Conservation (phyloP, 495 filamentous ascomycete genomes). For the Oidiodendron maius region DNA sequence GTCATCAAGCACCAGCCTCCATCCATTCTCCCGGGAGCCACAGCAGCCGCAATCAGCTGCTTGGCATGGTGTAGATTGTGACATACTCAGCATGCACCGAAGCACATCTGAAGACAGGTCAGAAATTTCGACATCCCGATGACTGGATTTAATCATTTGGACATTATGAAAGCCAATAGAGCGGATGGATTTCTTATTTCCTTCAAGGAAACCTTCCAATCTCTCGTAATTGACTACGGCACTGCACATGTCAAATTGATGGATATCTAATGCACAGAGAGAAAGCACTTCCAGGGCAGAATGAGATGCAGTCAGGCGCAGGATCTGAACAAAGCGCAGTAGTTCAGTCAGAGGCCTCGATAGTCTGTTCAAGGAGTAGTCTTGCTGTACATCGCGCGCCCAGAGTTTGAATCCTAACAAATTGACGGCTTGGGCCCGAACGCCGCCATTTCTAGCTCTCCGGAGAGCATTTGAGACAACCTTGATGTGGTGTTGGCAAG, state of each 20-base stretch:
- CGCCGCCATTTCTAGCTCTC: not conserved
- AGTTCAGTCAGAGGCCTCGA: slow-evolving; percentile 2
- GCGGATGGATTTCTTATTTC: slow-evolving; percentile 12
- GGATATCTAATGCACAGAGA: not conserved
- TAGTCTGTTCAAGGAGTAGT: not conserved
- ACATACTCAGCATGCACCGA: slow-evolving; percentile 9
- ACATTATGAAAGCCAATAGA: slow-evolving; percentile 12
- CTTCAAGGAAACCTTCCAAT: slow-evolving; percentile 8
- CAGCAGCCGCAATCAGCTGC: slow-evolving; percentile 11
- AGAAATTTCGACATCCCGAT: not conserved
- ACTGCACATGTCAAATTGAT: slow-evolving; percentile 7
- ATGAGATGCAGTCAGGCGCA: slow-evolving; percentile 1
- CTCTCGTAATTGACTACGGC: slow-evolving; percentile 3
- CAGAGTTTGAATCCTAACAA: slow-evolving; percentile 2
- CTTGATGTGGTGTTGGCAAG: slow-evolving; percentile 1
- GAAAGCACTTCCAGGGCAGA: slow-evolving; percentile 3
- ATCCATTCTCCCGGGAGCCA: slow-evolving; percentile 6
- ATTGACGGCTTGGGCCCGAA: slow-evolving; percentile 2
- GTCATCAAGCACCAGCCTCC: slow-evolving; percentile 10
- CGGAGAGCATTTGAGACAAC: slow-evolving; percentile 1
- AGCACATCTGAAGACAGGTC: slow-evolving; percentile 10
- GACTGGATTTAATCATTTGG: slow-evolving; percentile 1
- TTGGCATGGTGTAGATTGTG: slow-evolving; percentile 9
- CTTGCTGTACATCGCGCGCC: not conserved
- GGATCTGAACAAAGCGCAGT: slow-evolving; percentile 3